Conservation (phyloP, 2,329 filamentous ascomycete genomes). For the Clonostachys byssicola region DNA sequence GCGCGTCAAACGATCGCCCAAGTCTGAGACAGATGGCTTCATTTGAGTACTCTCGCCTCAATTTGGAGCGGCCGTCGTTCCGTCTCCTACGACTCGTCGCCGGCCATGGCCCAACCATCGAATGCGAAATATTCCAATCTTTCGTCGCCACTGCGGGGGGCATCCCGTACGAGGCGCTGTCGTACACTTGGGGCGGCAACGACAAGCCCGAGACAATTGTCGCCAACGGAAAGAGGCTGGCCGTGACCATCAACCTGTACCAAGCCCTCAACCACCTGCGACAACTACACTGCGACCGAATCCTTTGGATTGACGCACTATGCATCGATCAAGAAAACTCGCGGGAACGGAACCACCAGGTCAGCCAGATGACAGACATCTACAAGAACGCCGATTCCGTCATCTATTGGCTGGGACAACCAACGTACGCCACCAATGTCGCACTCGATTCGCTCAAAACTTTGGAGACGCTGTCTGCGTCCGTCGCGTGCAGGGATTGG, state of each 20-base stretch:
- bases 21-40: neutral
- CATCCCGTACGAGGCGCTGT: neutral
- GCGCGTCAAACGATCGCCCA: too few species aligned
- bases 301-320: slow-evolving; percentile 12
- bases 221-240: neutral
- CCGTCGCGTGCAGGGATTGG: neutral
- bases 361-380: slow-evolving; percentile 4
- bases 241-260: neutral
- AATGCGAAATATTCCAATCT: neutral
- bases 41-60: neutral
- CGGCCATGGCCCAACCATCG: neutral
- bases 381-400: slow-evolving; percentile 1
- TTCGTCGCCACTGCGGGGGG: neutral
- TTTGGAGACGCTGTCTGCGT: neutral
- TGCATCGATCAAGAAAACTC: slow-evolving; percentile 5
- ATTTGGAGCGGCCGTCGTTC: neutral
- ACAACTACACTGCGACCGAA: slow-evolving; percentile 11
- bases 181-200: neutral
- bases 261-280: slow-evolving; percentile 19
- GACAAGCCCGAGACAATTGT: neutral
- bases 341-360: slow-evolving; percentile 2
- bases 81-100: neutral
- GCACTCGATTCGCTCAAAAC: neutral
- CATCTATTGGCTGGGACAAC: slow-evolving; percentile 5
- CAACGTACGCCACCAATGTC: neutral